A percentile compares a stretch with the other conserved stretches of the same genome.
phyloP scores from a whole-genome alignment of 1,139 yeast genomes.

The Zhuliangozyma blackwelliae region DNA sequence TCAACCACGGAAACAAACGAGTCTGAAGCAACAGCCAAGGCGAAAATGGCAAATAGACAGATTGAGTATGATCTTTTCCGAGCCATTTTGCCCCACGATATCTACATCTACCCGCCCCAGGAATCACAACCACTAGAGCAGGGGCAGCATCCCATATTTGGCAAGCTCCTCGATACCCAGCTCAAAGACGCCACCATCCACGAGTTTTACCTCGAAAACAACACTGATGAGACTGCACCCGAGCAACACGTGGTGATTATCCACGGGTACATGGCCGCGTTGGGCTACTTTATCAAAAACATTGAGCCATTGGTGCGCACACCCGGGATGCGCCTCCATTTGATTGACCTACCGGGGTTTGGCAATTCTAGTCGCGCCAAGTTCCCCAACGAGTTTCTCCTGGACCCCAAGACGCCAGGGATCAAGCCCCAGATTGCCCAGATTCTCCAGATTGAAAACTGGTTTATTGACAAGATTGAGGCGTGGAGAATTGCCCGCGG shows the following conservation, averaged over 20 bases:
- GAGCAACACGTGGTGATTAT: constrained; percentile 29
- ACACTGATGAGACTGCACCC: constrained; percentile 8
- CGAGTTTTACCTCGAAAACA: constrained; percentile 33
- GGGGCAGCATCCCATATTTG: constrained; percentile 11
- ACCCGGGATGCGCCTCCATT: constrained; percentile 30
- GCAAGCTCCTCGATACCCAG: constrained; percentile 26
- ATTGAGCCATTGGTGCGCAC: constrained; percentile 30
- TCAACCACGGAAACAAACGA: background rate
- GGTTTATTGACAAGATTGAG: constrained; percentile 43
- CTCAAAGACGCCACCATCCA: constrained; percentile 32
- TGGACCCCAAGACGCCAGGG: constrained; percentile 16
- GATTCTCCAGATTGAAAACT: constrained; percentile 32
- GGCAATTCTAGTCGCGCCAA: constrained; percentile 42
- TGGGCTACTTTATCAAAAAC: constrained; percentile 41
- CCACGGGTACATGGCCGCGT: constrained; percentile 48
- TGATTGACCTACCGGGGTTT: constrained; percentile 43
- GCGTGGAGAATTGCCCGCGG: constrained; percentile 29
- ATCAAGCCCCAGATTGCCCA: constrained; percentile 26
- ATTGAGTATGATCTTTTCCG: constrained; percentile 35
- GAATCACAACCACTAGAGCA: background rate
- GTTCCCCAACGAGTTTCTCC: constrained; percentile 30
- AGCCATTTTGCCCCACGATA: constrained; percentile 30
- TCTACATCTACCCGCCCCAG: constrained; percentile 19
- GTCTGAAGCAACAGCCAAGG: too few relatives aligned
- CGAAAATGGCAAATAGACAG: constrained; percentile 7